Evolutionary conservation across 2,329 filamentous ascomycete genomes (phyloP), one percentile per base, ranked within the genome.

Genomic region (Shiraia sp.): DNA sequence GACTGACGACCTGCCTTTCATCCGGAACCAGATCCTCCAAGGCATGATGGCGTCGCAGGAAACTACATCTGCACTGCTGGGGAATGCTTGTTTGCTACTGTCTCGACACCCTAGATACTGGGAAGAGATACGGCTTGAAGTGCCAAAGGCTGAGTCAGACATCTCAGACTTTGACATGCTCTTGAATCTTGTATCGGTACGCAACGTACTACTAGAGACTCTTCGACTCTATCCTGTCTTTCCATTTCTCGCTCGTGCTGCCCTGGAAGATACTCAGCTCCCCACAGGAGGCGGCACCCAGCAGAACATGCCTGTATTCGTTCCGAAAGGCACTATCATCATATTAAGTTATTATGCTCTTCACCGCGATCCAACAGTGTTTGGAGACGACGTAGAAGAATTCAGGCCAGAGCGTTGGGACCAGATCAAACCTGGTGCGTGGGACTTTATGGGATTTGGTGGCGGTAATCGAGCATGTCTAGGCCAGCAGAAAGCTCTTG

Each of bases 311-410:
- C 54, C 49, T 1, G 29, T 53, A 8, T 47, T 41, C 33, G 31
- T 53, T 8, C 42, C 47, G 3, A 36, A 38, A 26, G 51, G 49
- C 10, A 42, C 44, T 1, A 17, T 26, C 5, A 40, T 32, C 6
- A 19, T 37, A 2, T 76, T 74, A 45, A 59, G 49, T 10, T 60
- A 71, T 7, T 75, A 72, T 46, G 49, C 68, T 13, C 74, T 79
- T 59, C 76, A 79, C 47, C 65, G 72, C 16, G 35, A 47, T 22
- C 30, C 42, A 5, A 6, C 28, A 1, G 41, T 53, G 1, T 53
- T 55, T 16, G 55, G 55, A 1, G 43, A 44, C 19, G 53, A 57
- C 22, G 40, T 43, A 6, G 49, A 51, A 2, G 28, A 40, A 6
- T 53, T 51, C 30, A 16, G 22, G 9, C 36, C 36, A 4, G 36